Base-by-base conservation (phyloP, 1,284 basidiomycete genomes). In the Apiotrichum montevideense region DNA sequence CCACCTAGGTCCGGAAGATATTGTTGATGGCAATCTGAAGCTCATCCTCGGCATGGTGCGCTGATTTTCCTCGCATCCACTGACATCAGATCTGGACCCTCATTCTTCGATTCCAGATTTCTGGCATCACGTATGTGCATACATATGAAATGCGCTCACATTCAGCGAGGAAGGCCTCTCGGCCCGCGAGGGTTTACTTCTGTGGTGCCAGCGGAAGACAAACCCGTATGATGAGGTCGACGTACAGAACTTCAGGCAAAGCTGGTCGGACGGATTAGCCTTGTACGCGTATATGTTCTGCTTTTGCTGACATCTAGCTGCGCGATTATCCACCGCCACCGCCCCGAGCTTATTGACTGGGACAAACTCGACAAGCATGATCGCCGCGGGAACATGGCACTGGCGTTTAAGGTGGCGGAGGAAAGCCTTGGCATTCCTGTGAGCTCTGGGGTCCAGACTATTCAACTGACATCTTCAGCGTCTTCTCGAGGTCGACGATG, bases 171-270 rank as follows among this genome's bases (percentile, higher is more conserved):
- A 98, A 78, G 95, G 95, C 54, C 83, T 97, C 33, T 95, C 92
- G 6, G 95, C 95, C 1, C 94, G 95, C 75, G 96, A 98, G 73
- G 95, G 93, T 45, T 82, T 98, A 11, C 79, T 98, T 2, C 82
- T 98, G 1, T 98, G 95, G 95, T 97, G 94, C 79, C 95, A 98
- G 72, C 85, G 95, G 55, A 96, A 96, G 78, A 98, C 96, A 1
- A 84, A 84, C 35, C 85, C 87, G 0, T 98, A 98, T 78, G 58
- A 58, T n/a, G 90, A 94, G 66, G 94, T 98, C 15, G 79, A 96
- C 54, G 90, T 98, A 7, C 85, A 90, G 77, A 91, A 98, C 73
- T 98, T 98, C 73, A 90, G 90, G 14, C 75, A 83, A 44, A 93
- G 90, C 70, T 98, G 91, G 87, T 87, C 87, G 45, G 90, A 97